phyloP scores from a whole-genome alignment of 768 basidiomycete species.

The Scleroderma bovista region DNA sequence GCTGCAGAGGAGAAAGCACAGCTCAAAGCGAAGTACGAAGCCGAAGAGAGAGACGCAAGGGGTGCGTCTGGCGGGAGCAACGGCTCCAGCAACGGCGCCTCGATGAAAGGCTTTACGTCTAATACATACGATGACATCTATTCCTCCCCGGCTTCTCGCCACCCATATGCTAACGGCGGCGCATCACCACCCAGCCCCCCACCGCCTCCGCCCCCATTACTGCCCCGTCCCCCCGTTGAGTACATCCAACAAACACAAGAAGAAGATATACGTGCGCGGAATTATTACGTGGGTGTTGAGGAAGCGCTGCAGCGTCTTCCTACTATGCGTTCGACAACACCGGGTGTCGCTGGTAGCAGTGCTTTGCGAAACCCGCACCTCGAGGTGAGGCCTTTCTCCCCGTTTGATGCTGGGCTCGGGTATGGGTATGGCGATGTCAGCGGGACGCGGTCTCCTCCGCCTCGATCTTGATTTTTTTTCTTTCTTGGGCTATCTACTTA shows the following conservation, averaged over 20 bases:
- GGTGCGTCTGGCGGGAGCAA: conserved; percentile 15
- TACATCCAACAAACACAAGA: conserved; percentile 81
- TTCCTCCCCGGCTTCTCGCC: conserved; percentile 4
- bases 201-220: conserved; percentile 60
- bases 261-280: conserved; percentile 57
- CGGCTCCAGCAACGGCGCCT: too few relatives aligned
- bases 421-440: neutral
- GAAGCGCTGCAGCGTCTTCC: conserved; percentile 33
- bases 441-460: neutral
- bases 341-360: too few relatives aligned
- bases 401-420: conserved; percentile 32
- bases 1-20: conserved; percentile 79
- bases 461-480: neutral
- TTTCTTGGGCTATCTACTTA: too few relatives aligned
- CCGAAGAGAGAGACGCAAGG: conserved; percentile 39
- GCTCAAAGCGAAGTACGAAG: conserved; percentile 57
- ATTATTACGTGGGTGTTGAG: conserved; percentile 13
- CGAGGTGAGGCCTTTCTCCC: conserved; percentile 44
- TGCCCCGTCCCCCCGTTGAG: conserved; percentile 71
- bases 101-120: conserved; percentile 7
- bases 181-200: conserved; percentile 9
- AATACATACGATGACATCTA: conserved; percentile 1
- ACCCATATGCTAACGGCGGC: conserved; percentile 12
- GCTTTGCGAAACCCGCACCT: conserved; percentile 15
- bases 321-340: conserved; percentile 13